Base-by-base conservation (phyloP, 2,329 filamentous ascomycete genomes). In the Didymella glomerata region DNA sequence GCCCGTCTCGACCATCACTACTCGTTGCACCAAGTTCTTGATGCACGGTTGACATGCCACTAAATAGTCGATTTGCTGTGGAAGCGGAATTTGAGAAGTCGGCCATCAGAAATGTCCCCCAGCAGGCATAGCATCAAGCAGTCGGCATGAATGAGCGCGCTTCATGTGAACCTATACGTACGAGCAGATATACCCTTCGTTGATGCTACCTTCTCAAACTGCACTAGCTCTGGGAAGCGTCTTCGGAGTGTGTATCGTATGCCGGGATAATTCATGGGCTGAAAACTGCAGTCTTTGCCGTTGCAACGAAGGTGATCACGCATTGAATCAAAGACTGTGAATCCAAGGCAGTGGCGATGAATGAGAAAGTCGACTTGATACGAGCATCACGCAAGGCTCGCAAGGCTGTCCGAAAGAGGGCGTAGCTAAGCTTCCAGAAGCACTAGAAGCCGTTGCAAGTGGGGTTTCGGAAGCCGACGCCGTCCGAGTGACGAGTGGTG, bases 341-440 rank as follows among this genome's bases (percentile, higher is more conserved):
- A 38, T 16, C n/a, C n/a, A 7, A 3, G 14, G 34, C 14, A 18
- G 7, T 38, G 7, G 8, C 34, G 34, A 38, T 38, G 7, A 2
- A 18, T 16, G 34, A 9, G 16, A 38, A 18, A 6, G 8, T 9
- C 16, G 34, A 38, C n/a, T n/a, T 18, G 14, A 16, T 18, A 8
- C 20, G 36, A 11, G 36, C 18, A 40, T 40, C 9, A 18, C 20
- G 36, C 32, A 36, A n/a, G 32, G 36, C 18, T 40, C 10, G 38
- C 38, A 41, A 14, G 38, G 38, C 38, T 41, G 38, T 20, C 20
- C 18, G 20, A 6, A 41, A 24, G 38, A 41, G 38, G 24, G 18
- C 6, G 25, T 20, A 6, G 22, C 28, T 49, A 53, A 44, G 54
- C 54, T 53, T 58, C 44, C 11, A n/a, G 48, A 52, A 52, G 44